Conservation (phyloP, 768 basidiomycete species). For the Tephrocybe sp. region DNA sequence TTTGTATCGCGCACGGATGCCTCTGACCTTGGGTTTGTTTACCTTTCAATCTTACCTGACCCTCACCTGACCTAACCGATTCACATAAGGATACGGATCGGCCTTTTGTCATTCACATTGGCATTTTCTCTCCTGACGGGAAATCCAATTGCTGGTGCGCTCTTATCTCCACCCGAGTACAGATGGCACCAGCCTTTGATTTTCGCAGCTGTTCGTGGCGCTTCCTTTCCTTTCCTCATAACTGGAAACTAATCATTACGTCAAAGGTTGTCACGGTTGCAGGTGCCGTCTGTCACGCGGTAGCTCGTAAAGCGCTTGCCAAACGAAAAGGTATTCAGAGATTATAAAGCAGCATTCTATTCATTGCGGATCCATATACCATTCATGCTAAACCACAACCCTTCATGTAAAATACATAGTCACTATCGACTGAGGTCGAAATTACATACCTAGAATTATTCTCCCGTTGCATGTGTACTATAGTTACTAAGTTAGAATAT, state of each 20-base stretch:
- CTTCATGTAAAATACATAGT: not conserved
- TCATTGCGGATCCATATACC: too few relatives aligned
- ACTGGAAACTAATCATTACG: not conserved
- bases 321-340: conserved; percentile 26
- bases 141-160: conserved; percentile 51
- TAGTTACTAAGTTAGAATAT: not conserved
- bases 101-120: conserved; percentile 40
- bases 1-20: conserved; percentile 37
- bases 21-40: conserved; percentile 43
- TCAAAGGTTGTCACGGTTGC: conserved; percentile 32
- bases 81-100: conserved; percentile 39
- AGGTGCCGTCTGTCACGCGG: conserved; percentile 30
- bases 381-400: too few relatives aligned
- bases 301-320: conserved; percentile 30
- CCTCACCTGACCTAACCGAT: not conserved
- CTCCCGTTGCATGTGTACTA: not conserved
- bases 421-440: not conserved
- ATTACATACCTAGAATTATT: not conserved
- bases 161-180: conserved; percentile 37
- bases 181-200: conserved; percentile 41
- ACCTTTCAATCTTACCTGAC: not conserved
- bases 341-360: conserved; percentile 7
- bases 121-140: conserved; percentile 47
- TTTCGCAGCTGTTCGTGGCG: conserved; percentile 39
- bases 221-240: not conserved